Evolutionary conservation across 2,329 filamentous ascomycete genomes (phyloP).

Genomic region (Penicillium sp.): DNA sequence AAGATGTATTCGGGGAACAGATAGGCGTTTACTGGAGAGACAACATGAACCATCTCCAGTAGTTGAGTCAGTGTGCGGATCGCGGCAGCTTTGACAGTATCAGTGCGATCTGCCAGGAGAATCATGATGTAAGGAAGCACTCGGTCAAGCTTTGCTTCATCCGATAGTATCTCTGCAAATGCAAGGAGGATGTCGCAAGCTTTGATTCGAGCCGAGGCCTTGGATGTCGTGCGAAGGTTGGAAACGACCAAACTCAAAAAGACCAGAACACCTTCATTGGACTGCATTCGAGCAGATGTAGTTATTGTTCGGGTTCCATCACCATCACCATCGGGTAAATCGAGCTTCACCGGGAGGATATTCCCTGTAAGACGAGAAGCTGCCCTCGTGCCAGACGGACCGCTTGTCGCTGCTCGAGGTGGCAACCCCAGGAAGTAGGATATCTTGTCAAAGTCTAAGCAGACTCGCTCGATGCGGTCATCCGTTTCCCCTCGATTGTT

Average conservation of each 20-base stretch:
- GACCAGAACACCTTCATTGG: constrained; percentile 88
- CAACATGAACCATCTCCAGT: constrained; percentile 81
- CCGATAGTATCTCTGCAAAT: constrained; percentile 86
- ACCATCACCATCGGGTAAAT: constrained; percentile 74
- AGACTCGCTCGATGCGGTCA: constrained; percentile 90
- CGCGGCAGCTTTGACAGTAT: constrained; percentile 82
- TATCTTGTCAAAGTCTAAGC: constrained; percentile 95
- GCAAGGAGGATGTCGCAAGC: constrained; percentile 90
- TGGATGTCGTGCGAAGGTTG: constrained; percentile 83
- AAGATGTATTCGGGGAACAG: constrained; percentile 69
- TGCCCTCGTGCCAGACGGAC: constrained; percentile 5
- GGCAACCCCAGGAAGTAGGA: constrained; percentile 76
- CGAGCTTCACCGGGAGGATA: constrained; percentile 72
- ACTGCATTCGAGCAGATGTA: constrained; percentile 54
- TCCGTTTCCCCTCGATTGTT: constrained; percentile 84
- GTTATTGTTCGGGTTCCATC: constrained; percentile 71
- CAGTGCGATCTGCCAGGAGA: constrained; percentile 77
- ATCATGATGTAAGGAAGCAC: constrained; percentile 88
- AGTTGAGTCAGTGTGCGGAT: constrained; percentile 87
- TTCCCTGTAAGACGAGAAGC: constrained; percentile 38
- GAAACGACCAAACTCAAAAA: constrained; percentile 88
- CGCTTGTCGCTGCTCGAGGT: neutral
- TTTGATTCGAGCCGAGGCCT: constrained; percentile 81
- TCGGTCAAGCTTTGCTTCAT: constrained; percentile 93
- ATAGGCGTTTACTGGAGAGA: constrained; percentile 72